These are phyloP conservation scores for Marchantia polymorpha DNA, from an alignment of 225 moss, liverwort and hornwort genomes.

Conservation along the genomic window DNA sequence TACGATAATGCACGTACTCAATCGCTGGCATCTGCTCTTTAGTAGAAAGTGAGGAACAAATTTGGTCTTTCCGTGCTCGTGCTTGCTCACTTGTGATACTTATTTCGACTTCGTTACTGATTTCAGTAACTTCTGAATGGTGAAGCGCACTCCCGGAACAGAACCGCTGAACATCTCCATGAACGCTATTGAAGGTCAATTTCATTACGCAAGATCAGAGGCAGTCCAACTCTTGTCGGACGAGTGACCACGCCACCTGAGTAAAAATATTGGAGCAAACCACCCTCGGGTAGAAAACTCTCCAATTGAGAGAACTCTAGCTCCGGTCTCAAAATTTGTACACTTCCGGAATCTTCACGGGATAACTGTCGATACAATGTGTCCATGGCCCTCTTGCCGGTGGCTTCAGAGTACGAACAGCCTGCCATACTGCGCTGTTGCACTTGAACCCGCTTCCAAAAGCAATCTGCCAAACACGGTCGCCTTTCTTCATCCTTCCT, in stretches of 20 bases:
- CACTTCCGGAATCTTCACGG: conserved; percentile 26
- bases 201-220: conserved; percentile 5
- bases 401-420: conserved; percentile 21
- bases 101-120: background rate
- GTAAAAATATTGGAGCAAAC: background rate
- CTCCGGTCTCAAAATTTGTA: conserved; percentile 16
- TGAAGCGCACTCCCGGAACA: conserved; percentile 6
- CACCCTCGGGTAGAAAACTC: background rate
- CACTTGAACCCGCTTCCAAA: conserved; percentile 32
- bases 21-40: background rate
- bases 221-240: background rate
- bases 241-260: background rate
- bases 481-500: conserved; percentile 25
- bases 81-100: conserved; percentile 7
- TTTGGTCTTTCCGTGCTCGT: background rate
- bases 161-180: background rate
- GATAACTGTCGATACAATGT: conserved; percentile 19
- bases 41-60: background rate
- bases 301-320: background rate
- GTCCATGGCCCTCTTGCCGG: conserved; percentile 22
- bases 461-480: conserved; percentile 29
- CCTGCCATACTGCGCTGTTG: conserved; percentile 31
- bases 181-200: background rate
- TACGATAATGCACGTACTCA: conserved; percentile 2
- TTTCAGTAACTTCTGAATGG: background rate